Base-by-base conservation (phyloP, 306 rosid species). In the Crotalaria pallida region DNA sequence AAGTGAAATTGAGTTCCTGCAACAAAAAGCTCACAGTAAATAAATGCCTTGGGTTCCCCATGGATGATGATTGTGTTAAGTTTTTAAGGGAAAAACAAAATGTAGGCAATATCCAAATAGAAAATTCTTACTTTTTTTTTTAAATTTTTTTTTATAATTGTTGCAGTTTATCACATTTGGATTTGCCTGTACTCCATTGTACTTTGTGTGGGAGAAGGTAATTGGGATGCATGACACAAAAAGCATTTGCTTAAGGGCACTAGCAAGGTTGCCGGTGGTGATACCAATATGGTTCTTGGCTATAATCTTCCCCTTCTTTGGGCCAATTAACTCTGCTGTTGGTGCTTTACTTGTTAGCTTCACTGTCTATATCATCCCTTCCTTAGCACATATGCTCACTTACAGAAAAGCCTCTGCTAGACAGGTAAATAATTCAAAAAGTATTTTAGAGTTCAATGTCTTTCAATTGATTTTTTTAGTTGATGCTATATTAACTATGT, bases 161-260 rank as follows among this genome's bases (percentile, higher is more conserved):
- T 8, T 83, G 92, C 91, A 94, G 99, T 94, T 94, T 60, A 94
- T 94, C 21, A 94, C 99, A 59, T 94, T 94, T 34, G 99, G 99
- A 15, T 94, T 94, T 53, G 99, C 99, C 8, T 81, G 96, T 70
- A 94, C 99, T 13, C 99, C 99, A n/a, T 38, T 94, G 79, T 94
- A 94, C 85, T 94, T 94, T 53, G 99, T 94, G 58, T 94, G 99
- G 99, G 99, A 94, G 89, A 94, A 94, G 82, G 96, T 89, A 72
- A 91, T 94, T 19, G 99, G 97, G 51, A 94, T 94, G 97, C 99
- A 94, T 58, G 96, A 88, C 75, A 84, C 99, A 21, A 94, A 17
- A 62, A 94, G 99, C 85, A 70, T 94, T 5, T 94, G 92, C 45
- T 0, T 88, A 40, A 84, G 99, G 78, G 99, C 99, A 23, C 41